These are phyloP conservation scores for Medicago lupulina DNA, from an alignment of 306 rosid species.

Conservation along the genomic window DNA sequence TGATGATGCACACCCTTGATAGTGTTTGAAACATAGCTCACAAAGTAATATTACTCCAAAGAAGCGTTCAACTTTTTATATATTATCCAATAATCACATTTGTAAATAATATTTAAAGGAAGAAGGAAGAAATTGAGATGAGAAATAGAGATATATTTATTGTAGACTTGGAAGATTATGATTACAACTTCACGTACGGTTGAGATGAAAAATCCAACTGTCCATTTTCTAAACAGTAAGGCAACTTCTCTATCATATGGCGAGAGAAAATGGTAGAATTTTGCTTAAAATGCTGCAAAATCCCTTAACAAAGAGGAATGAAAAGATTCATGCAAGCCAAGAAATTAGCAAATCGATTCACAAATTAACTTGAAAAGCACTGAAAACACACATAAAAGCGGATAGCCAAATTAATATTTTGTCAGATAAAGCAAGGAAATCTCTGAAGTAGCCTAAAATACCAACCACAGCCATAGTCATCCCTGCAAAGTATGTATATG, in stretches of 20 bases:
- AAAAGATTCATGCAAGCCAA: conserved; percentile 3
- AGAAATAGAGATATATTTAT: too few species aligned
- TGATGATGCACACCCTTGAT: not conserved
- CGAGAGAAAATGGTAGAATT: not conserved
- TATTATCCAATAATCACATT: not conserved
- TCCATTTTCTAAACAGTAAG: not conserved
- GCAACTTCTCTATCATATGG: not conserved
- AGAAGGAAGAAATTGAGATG: not conserved
- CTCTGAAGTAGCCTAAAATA: conserved; percentile 96
- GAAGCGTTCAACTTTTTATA: not conserved
- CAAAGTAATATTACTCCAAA: not conserved
- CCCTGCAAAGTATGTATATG: conserved; percentile 87
- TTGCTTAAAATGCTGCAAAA: conserved; percentile 21
- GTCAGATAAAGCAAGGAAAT: conserved; percentile 29
- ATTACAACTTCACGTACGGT: too few species aligned
- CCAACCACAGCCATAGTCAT: conserved; percentile 97
- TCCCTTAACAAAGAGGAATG: not conserved
- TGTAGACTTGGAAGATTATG: too few species aligned
- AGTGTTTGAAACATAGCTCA: not conserved
- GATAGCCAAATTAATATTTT: conserved; percentile 14
- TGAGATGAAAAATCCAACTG: conserved; percentile 5
- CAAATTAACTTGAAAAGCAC: conserved; percentile 21
- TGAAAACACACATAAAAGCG: not conserved
- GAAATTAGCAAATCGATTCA: not conserved
- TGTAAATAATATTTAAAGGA: not conserved